phyloP scores from a whole-genome alignment of 805 yeast species.

The Candida tallmaniae region DNA sequence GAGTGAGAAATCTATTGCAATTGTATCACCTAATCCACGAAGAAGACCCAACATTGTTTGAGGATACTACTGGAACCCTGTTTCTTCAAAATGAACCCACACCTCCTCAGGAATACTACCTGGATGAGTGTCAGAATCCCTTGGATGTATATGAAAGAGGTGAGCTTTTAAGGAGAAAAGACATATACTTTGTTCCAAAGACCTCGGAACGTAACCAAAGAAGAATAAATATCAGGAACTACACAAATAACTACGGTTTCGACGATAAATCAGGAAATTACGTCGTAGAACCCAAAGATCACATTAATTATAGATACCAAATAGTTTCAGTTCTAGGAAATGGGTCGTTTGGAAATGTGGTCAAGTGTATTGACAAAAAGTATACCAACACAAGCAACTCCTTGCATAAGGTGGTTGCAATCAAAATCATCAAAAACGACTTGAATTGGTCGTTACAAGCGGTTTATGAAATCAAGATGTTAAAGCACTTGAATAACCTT shows the following conservation, averaged over 20 bases:
- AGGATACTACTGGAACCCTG: slow-evolving; percentile 5
- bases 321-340: slow-evolving; percentile 57
- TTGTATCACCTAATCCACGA: slow-evolving; percentile 19
- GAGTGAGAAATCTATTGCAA: slow-evolving; percentile 1
- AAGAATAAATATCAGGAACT: slow-evolving; percentile 33
- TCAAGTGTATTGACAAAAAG: slow-evolving; percentile 66
- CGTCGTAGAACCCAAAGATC: slow-evolving; percentile 54
- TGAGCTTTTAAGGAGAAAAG: slow-evolving; percentile 48
- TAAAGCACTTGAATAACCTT: slow-evolving; percentile 42
- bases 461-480: slow-evolving; percentile 65
- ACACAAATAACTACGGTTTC: slow-evolving; percentile 56
- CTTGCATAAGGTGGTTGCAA: slow-evolving; percentile 51
- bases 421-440: slow-evolving; percentile 73
- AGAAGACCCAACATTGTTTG: slow-evolving; percentile 26
- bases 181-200: slow-evolving; percentile 49
- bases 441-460: slow-evolving; percentile 75
- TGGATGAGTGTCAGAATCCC: neutral
- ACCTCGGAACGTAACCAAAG: slow-evolving; percentile 11
- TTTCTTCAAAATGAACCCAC: neutral
- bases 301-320: slow-evolving; percentile 70
- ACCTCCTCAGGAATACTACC: neutral
- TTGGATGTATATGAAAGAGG: slow-evolving; percentile 57
- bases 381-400: slow-evolving; percentile 7
- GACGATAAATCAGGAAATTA: slow-evolving; percentile 70
- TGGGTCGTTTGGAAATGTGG: slow-evolving; percentile 82